Conservation (phyloP, 1,139 yeast species). For the Suhomyces choctaworum region DNA sequence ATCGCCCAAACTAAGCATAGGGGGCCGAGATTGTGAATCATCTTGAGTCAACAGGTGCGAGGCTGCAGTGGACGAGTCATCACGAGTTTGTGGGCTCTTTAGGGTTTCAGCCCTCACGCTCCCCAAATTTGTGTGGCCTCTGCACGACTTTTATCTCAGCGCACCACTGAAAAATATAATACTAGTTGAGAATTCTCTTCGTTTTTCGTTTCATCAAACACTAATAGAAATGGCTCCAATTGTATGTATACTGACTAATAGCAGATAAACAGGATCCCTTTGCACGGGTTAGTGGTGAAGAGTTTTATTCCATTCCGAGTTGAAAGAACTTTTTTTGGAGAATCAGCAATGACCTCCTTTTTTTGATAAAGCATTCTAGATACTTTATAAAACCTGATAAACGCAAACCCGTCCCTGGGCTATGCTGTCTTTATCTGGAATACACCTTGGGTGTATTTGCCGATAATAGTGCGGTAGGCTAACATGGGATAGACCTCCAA, state of each 20-base stretch:
- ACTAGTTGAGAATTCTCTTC: neutral
- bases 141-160: neutral
- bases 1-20: neutral
- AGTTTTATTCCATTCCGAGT: constrained; percentile 10
- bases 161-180: constrained; percentile 10
- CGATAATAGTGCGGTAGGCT: constrained; percentile 62
- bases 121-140: neutral
- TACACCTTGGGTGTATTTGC: constrained; percentile 20
- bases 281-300: constrained; percentile 33
- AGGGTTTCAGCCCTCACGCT: constrained; percentile 10
- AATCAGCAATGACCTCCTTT: constrained; percentile 8
- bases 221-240: constrained; percentile 77
- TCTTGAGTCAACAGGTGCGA: constrained; percentile 2
- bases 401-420: constrained; percentile 50
- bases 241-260: constrained; percentile 54
- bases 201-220: constrained; percentile 13
- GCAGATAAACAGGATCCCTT: constrained; percentile 24
- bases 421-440: constrained; percentile 53
- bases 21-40: neutral
- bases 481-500: constrained; percentile 68
- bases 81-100: constrained; percentile 5
- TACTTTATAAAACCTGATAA: constrained; percentile 14
- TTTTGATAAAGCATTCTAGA: constrained; percentile 13
- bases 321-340: constrained; percentile 10
- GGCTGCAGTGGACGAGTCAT: constrained; percentile 10